phyloP scores from a whole-genome alignment of 257 asterid genomes.

The Knoxia roxburghii region DNA sequence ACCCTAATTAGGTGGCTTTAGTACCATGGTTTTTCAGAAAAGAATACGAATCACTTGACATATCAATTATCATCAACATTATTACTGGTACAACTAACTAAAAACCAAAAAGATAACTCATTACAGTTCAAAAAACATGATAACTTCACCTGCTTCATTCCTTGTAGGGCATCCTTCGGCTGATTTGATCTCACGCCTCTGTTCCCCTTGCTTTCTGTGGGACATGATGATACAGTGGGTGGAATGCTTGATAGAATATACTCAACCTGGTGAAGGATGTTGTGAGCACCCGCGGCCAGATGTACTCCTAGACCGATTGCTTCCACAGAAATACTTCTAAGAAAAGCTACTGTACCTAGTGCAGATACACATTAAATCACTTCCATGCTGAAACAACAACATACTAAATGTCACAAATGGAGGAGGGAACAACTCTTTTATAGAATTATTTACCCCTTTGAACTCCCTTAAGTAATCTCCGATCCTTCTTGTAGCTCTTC shows the following conservation, averaged over 20 bases:
- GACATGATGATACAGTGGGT: conserved; percentile 74
- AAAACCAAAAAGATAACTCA: background rate
- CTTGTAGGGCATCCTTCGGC: conserved; percentile 87
- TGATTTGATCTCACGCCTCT: conserved; percentile 74
- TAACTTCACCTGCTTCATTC: conserved; percentile 77
- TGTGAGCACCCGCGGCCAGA: conserved; percentile 93
- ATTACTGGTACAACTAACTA: background rate
- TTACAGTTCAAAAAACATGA: background rate
- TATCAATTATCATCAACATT: background rate
- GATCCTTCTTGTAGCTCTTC: conserved; percentile 79
- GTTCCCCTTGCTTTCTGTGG: conserved; percentile 46
- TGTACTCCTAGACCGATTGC: conserved; percentile 97
- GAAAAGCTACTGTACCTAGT: conserved; percentile 85
- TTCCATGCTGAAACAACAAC: background rate
- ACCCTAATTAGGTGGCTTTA: background rate
- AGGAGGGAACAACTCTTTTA: background rate
- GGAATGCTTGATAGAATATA: conserved; percentile 74
- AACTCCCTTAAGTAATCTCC: conserved; percentile 85
- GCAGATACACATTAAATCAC: conserved; percentile 16
- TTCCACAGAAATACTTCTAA: conserved; percentile 87
- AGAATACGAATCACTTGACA: background rate
- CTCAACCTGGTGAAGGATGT: conserved; percentile 90
- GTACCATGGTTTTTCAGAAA: background rate
- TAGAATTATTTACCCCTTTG: conserved; percentile 66
- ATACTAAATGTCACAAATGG: background rate